Conservation (phyloP, 352 stramenopile species). For the Phytopythium montanum region DNA sequence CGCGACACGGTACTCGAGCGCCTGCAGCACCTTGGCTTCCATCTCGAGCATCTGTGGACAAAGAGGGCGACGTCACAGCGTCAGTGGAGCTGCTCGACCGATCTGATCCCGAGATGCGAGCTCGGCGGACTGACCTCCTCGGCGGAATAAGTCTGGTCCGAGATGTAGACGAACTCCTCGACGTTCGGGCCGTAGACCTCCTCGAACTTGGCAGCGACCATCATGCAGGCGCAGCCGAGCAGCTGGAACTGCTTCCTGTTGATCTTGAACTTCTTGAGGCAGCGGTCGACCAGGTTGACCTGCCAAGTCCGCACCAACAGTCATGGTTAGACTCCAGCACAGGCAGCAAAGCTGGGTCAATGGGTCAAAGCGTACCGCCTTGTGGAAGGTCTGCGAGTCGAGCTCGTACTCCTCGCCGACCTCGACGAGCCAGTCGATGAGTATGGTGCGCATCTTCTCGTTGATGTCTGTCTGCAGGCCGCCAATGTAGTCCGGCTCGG, state of each 20-base stretch:
- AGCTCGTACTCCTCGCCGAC: slow-evolving; percentile 85
- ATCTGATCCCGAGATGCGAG: too few relatives aligned
- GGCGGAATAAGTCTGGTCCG: slow-evolving; percentile 93
- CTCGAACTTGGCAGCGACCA: slow-evolving; percentile 97
- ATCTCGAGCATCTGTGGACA: slow-evolving; percentile 71
- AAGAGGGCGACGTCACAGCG: not conserved
- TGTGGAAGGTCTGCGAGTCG: slow-evolving; percentile 79
- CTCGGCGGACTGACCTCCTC: slow-evolving; percentile 58
- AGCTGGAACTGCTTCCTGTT: slow-evolving; percentile 93
- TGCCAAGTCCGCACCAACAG: slow-evolving; percentile 10
- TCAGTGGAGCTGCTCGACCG: not conserved
- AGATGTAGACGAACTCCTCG: slow-evolving; percentile 97
- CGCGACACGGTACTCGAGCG: slow-evolving; percentile 69
- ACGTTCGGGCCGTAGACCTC: slow-evolving; percentile 94
- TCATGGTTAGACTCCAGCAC: not conserved
- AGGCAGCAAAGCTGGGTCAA: not conserved
- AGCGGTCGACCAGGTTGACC: slow-evolving; percentile 84
- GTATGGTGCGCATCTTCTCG: slow-evolving; percentile 98
- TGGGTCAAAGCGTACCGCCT: slow-evolving; percentile 63
- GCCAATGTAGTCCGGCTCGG: slow-evolving; percentile 57
- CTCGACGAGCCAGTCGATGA: slow-evolving; percentile 99
- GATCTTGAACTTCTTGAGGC: slow-evolving; percentile 79
- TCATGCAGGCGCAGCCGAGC: slow-evolving; percentile 93
- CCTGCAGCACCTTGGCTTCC: slow-evolving; percentile 71
- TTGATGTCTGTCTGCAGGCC: slow-evolving; percentile 97